phyloP scores from a whole-genome alignment of 179 eudicot species.

The Patellifolia procumbens region DNA sequence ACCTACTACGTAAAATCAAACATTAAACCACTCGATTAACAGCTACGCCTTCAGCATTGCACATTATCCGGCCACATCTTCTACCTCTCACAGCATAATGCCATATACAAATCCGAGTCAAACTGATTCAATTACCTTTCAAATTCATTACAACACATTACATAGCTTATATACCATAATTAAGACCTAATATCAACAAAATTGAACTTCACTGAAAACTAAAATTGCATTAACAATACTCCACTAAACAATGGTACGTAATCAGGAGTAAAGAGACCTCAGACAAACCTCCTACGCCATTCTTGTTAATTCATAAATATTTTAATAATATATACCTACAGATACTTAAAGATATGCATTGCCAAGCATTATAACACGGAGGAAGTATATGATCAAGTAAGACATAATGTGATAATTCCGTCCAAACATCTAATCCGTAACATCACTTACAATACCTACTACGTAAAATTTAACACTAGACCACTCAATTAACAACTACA shows the following conservation, averaged over 20 bases:
- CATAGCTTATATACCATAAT: not conserved
- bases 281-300: conserved; percentile 68
- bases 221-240: not conserved
- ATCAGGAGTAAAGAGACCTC: not conserved
- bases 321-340: too few relatives aligned
- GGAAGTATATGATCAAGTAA: too few relatives aligned
- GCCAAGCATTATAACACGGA: too few relatives aligned
- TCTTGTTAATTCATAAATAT: too few relatives aligned
- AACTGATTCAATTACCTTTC: not conserved
- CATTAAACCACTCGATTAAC: not conserved
- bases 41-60: not conserved
- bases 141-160: too few relatives aligned
- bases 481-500: not conserved
- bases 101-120: not conserved
- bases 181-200: not conserved
- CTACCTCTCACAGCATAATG: not conserved
- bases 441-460: not conserved
- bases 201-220: not conserved
- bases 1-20: not conserved
- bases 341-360: too few relatives aligned
- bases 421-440: too few relatives aligned
- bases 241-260: not conserved
- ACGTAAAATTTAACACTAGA: not conserved
- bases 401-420: not conserved
- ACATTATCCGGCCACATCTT: not conserved